A percentile compares a stretch with the other conserved stretches of the same genome.
Evolutionary conservation across 108 stramenopile genomes (phyloP).

Genomic region (Parietichytrium sp.): DNA sequence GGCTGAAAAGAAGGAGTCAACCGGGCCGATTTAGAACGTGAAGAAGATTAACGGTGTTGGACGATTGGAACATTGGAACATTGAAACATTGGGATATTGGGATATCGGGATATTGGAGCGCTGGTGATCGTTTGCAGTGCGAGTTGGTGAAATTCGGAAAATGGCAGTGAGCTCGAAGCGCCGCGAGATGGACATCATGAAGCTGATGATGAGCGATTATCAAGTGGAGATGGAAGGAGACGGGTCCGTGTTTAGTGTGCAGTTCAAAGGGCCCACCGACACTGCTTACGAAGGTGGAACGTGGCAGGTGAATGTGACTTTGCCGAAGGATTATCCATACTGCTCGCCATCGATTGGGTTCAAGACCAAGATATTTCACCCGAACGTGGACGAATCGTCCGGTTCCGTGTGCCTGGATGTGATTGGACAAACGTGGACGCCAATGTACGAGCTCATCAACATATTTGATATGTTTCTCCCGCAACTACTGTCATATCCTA

Average conservation of each 20-base stretch:
- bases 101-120: no score
- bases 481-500: conserved; percentile 60
- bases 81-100: no score
- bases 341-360: conserved; percentile 59
- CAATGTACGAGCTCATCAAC: conserved; percentile 63
- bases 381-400: conserved; percentile 58
- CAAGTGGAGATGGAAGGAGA: conserved; percentile 54
- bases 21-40: no score
- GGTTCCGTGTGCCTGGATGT: conserved; percentile 63
- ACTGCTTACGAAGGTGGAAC: conserved; percentile 56
- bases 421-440: conserved; percentile 62
- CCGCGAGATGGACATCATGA: conserved; percentile 41
- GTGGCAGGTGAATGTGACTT: conserved; percentile 58
- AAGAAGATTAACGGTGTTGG: no score
- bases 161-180: no score
- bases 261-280: conserved; percentile 51
- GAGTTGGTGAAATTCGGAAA: no score
- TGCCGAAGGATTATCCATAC: conserved; percentile 59
- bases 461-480: conserved; percentile 59
- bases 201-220: conserved; percentile 58
- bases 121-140: no score
- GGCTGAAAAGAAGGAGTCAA: no score
- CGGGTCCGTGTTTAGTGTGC: conserved; percentile 54
- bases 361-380: conserved; percentile 58
- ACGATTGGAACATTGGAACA: no score